Base-by-base conservation (phyloP, 2,329 filamentous ascomycete genomes). In the Pseudopyricularia cyperi region DNA sequence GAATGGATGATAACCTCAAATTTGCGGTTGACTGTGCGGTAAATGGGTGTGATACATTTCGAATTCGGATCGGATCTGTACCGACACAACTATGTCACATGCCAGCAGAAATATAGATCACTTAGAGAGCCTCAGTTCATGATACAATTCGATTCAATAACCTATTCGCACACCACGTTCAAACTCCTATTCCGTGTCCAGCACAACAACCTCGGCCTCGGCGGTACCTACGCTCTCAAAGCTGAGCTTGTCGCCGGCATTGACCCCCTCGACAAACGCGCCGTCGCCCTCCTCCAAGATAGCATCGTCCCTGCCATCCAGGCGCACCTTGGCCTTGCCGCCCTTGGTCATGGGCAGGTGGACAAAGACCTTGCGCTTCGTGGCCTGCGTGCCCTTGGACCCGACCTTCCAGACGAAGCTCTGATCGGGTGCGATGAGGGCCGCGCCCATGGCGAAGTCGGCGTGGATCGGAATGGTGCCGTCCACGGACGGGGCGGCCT, bases 381-480 rank as follows among this genome's bases (percentile, higher is more conserved):
- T 72, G 55, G 67, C 68, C 58, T 73, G 62, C 1, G 72, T 75
- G 12, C 68, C 73, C 50, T 71, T 72, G 47, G 65, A 82, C 11
- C 89, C 89, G 19, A 91, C 70, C 8, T 73, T 79, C 78, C 89
- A 93, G 59, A 78, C 75, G 54, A 91, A 90, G 6, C 52, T 55
- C 42, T 68, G 75, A 61, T 73, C 73, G 0, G 85, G 81, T 7
- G 72, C 75, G 52, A 94, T 77, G 52, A 94, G 80, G 7, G 82
- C 83, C 0, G 88, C 88, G 34, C 79, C 81, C 87, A 94, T 93
- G 55, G 85, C 81, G 50, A 94, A 76, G 68, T 95, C 88, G 11
- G 88, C 85, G 63, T 94, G 85, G 52, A 94, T 83, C 7, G 87
- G 86, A 56, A 95, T 94, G 0, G 83, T 84, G n/a, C 71, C 76